phyloP scores from a whole-genome alignment of 1,284 basidiomycete species.

The Ganoderma leucocontextum region DNA sequence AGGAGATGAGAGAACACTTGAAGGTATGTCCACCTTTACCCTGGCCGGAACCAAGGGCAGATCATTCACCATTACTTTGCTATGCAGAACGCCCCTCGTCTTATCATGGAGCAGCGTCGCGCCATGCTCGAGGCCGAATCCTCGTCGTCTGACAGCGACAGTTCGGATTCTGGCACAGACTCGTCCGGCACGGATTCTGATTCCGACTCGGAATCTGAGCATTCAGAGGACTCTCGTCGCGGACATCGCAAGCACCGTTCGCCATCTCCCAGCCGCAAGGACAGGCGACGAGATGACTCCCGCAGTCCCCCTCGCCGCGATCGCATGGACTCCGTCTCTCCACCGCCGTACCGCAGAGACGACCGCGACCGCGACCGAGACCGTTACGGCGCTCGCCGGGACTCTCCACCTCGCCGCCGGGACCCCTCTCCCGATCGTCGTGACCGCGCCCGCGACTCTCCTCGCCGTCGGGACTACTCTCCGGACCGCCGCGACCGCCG shows the following conservation, averaged over 20 bases:
- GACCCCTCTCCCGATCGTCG: conserved; percentile 43
- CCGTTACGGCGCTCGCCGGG: conserved; percentile 30
- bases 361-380: conserved; percentile 35
- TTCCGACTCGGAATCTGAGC: conserved; percentile 41
- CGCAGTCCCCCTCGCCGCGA: conserved; percentile 35
- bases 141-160: conserved; percentile 63
- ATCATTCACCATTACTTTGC: conserved; percentile 1
- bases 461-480: conserved; percentile 25
- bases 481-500: conserved; percentile 30
- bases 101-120: conserved; percentile 93
- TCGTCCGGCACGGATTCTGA: conserved; percentile 48
- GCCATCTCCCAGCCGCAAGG: conserved; percentile 43
- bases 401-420: conserved; percentile 28
- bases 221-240: conserved; percentile 42
- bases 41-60: conserved; percentile 12
- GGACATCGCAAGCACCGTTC: conserved; percentile 40
- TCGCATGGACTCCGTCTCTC: conserved; percentile 27
- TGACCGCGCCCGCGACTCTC: conserved; percentile 16
- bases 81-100: conserved; percentile 83
- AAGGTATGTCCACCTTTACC: conserved; percentile 64
- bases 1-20: conserved; percentile 96
- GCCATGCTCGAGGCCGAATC: conserved; percentile 81
- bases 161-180: conserved; percentile 49
- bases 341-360: conserved; percentile 41
- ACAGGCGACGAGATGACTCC: conserved; percentile 34